Conservation (phyloP, 495 filamentous ascomycete species). For the Hypoxylon fuscum region DNA sequence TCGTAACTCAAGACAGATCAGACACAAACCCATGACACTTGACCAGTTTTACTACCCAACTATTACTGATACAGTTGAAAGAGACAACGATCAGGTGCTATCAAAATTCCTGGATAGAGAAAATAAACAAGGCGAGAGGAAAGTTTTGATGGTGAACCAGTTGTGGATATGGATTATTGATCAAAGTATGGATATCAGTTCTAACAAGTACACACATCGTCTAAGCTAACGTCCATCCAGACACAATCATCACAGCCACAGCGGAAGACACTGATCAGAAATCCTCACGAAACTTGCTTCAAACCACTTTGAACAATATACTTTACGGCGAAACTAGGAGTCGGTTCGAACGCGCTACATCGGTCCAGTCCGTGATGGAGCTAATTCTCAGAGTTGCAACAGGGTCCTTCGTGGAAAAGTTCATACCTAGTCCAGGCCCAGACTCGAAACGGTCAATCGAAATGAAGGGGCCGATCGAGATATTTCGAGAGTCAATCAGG, state of each 20-base stretch:
- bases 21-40: constrained; percentile 39
- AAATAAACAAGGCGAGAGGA: not conserved
- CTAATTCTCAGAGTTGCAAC: constrained; percentile 17
- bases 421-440: not conserved
- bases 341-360: constrained; percentile 12
- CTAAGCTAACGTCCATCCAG: constrained; percentile 11
- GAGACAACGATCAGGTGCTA: constrained; percentile 45
- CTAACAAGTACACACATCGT: not conserved
- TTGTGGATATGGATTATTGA: constrained; percentile 31
- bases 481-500: constrained; percentile 32
- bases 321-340: constrained; percentile 6
- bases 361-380: constrained; percentile 23
- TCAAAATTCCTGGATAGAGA: constrained; percentile 9
- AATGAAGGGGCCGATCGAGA: constrained; percentile 28
- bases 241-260: constrained; percentile 21
- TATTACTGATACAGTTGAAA: constrained; percentile 28
- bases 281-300: not conserved
- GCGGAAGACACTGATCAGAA: not conserved
- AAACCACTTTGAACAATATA: constrained; percentile 6
- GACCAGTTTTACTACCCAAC: constrained; percentile 47
- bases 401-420: constrained; percentile 17
- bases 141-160: constrained; percentile 28
- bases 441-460: not conserved
- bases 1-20: constrained; percentile 15
- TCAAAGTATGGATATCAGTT: constrained; percentile 13